Evolutionary conservation across 169 alveolate species (phyloP).

Genomic region (Cryptosporidium parvum): DNA sequence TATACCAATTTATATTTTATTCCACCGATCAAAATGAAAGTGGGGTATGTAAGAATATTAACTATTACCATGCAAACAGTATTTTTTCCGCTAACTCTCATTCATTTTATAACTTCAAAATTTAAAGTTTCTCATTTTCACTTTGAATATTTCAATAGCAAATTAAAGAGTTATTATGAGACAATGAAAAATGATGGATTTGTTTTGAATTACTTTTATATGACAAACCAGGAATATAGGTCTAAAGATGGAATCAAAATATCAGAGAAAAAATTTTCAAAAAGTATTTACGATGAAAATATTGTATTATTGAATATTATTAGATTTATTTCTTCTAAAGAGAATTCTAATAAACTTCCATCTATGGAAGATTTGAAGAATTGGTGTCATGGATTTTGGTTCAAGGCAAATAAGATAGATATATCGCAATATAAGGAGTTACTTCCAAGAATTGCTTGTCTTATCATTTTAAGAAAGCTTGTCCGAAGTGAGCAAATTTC

Average conservation of each 20-base stretch:
- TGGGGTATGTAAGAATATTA: slow-evolving; percentile 50
- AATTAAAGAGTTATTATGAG: slow-evolving; percentile 39
- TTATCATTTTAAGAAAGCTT: slow-evolving; percentile 32
- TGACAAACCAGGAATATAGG: neutral
- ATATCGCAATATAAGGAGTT: neutral
- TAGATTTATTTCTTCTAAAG: slow-evolving; percentile 14
- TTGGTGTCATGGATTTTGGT: slow-evolving; percentile 65
- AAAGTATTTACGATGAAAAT: slow-evolving; percentile 41
- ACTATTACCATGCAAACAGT: slow-evolving; percentile 46
- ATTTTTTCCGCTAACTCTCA: slow-evolving; percentile 32
- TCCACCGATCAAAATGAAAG: slow-evolving; percentile 28
- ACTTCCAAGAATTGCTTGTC: slow-evolving; percentile 50
- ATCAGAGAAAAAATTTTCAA: slow-evolving; percentile 23
- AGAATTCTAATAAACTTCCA: slow-evolving; percentile 16
- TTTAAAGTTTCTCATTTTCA: slow-evolving; percentile 49
- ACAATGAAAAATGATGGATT: slow-evolving; percentile 1
- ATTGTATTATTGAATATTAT: slow-evolving; percentile 18
- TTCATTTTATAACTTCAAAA: slow-evolving; percentile 50
- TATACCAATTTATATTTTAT: slow-evolving; percentile 16
- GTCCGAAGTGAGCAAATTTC: slow-evolving; percentile 28
- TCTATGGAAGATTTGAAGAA: slow-evolving; percentile 11
- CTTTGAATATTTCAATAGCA: slow-evolving; percentile 40
- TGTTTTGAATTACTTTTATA: slow-evolving; percentile 31
- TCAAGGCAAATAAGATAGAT: slow-evolving; percentile 20
- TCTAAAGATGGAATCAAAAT: neutral